Percentiles rank a stretch among this genome's conserved stretches.
These are phyloP conservation scores for Antitrichia curtipendula DNA, from an alignment of 225 moss, liverwort and hornwort species.

Conservation along the genomic window DNA sequence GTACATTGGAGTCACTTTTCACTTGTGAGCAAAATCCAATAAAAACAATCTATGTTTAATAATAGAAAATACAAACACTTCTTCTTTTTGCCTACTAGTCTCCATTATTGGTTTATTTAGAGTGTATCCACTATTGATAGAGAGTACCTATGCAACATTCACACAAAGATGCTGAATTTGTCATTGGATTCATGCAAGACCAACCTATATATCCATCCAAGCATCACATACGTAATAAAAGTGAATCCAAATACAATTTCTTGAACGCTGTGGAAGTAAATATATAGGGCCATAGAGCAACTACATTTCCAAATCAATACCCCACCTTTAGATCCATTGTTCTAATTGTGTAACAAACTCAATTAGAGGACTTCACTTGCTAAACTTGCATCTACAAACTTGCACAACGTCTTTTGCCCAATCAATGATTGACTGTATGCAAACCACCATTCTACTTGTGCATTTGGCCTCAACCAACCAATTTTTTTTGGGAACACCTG, in stretches of 20 bases:
- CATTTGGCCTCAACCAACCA: rapidly evolving
- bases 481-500: not conserved
- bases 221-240: rapidly evolving
- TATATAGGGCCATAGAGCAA: rapidly evolving
- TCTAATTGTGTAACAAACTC: not conserved
- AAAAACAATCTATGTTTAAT: not conserved
- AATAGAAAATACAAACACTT: not conserved
- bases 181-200: not conserved
- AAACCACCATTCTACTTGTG: not conserved
- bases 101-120: not conserved
- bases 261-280: rapidly evolving
- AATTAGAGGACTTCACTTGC: not conserved
- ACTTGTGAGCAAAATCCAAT: no score
- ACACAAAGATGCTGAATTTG: rapidly evolving
- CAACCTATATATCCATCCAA: rapidly evolving
- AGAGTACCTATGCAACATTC: rapidly evolving
- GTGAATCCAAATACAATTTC: not conserved
- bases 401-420: rapidly evolving
- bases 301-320: rapidly evolving
- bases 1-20: no score
- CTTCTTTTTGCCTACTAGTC: not conserved
- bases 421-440: no score
- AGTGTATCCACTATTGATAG: not conserved
- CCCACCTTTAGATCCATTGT: rapidly evolving
- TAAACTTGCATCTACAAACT: not conserved